Evolutionary conservation across 177 flowering plant genomes (phyloP).

Genomic region (Vitis hybrid): DNA sequence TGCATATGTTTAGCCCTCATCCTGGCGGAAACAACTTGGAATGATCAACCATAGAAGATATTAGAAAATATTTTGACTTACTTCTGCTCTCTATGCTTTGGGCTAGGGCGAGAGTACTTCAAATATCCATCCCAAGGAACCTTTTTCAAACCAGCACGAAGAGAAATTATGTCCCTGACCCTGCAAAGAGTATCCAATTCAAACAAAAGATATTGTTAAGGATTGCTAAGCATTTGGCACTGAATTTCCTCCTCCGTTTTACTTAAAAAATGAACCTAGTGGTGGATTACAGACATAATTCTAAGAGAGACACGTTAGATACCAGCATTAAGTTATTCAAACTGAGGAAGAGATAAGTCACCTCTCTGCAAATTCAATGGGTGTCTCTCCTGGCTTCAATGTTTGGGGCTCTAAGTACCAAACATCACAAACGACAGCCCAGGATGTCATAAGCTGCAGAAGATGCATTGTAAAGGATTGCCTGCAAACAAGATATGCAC

Average conservation of each 20-base stretch:
- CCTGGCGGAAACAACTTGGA: no score
- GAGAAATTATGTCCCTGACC: conserved; percentile 86
- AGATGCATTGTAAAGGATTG: conserved; percentile 95
- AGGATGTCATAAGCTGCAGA: conserved; percentile 97
- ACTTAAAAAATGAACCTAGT: no score
- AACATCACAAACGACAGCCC: conserved; percentile 99
- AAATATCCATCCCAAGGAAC: conserved; percentile 99
- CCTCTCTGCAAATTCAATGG: conserved; percentile 99
- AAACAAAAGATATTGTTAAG: background rate
- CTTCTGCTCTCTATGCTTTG: conserved; percentile 42
- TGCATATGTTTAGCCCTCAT: no score
- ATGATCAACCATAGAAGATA: no score
- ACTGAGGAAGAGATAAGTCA: conserved; percentile 16
- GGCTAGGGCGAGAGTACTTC: conserved; percentile 55
- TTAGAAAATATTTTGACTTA: conserved; percentile 11
- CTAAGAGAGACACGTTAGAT: no score
- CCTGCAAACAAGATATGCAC: conserved; percentile 41
- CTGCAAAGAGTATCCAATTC: conserved; percentile 34
- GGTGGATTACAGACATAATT: no score
- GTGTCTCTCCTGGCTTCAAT: conserved; percentile 83
- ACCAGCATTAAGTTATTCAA: no score
- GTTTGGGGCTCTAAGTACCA: conserved; percentile 98
- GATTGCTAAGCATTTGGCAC: no score
- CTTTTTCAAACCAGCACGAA: conserved; percentile 87
- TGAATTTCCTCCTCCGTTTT: no score